These are phyloP conservation scores for Cladophialophora psammophila DNA, from an alignment of 2,329 filamentous ascomycete species.

Conservation along the genomic window DNA sequence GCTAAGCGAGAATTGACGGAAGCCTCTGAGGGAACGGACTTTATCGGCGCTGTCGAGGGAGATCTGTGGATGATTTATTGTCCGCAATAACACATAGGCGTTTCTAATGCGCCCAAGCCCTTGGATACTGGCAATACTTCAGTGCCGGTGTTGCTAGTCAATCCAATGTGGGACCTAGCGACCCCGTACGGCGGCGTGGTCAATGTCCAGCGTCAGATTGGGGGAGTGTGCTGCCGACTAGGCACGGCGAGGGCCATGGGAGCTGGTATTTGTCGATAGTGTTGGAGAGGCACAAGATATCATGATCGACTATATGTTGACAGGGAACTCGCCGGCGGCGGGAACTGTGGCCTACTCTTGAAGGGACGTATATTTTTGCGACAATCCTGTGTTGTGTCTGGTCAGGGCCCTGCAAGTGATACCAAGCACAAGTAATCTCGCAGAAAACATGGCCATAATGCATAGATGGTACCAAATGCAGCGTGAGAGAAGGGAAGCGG, in stretches of 20 bases:
- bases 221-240: not conserved
- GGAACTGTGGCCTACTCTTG: no score
- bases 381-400: no score
- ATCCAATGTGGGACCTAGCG: not conserved
- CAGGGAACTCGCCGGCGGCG: no score
- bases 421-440: no score
- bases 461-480: no score
- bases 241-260: not conserved
- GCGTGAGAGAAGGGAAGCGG: no score
- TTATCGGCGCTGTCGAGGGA: not conserved
- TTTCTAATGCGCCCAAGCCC: not conserved
- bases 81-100: not conserved
- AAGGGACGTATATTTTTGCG: no score
- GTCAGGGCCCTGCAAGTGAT: no score
- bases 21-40: not conserved
- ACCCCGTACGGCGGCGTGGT: not conserved
- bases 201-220: not conserved
- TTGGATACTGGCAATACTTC: not conserved
- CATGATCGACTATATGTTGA: no score
- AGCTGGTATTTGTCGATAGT: no score
- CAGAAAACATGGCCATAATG: no score
- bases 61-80: not conserved
- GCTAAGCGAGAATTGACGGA: not conserved
- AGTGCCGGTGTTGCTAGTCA: not conserved
- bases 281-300: no score